A percentile compares a stretch with the other conserved stretches of the same genome.
Evolutionary conservation across 2,329 filamentous ascomycete genomes (phyloP).

Genomic region (Microsporum ferrugineum): DNA sequence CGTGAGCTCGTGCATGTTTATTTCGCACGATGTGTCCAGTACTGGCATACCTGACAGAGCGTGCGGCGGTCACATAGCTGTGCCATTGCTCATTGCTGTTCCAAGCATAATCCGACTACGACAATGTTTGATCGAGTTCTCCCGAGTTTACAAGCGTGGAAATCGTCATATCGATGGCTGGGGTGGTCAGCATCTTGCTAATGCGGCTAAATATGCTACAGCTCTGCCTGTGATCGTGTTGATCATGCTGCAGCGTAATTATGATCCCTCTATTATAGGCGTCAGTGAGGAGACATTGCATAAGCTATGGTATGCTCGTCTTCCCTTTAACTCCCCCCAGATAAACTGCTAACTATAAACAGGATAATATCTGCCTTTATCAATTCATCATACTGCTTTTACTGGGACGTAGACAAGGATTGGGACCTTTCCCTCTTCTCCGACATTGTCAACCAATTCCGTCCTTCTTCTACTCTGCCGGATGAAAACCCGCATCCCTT

Average conservation of each 20-base stretch:
- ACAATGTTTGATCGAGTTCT: slow-evolving; percentile 83
- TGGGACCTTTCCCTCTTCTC: slow-evolving; percentile 87
- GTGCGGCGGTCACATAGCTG: slow-evolving; percentile 66
- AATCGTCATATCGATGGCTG: slow-evolving; percentile 45
- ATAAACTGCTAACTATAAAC: background rate
- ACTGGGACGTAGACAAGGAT: slow-evolving; percentile 94
- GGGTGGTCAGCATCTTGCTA: slow-evolving; percentile 81
- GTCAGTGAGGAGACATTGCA: slow-evolving; percentile 46
- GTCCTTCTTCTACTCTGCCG: background rate
- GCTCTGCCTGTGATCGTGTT: slow-evolving; percentile 86
- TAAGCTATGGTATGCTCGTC: slow-evolving; percentile 41
- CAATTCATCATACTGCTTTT: slow-evolving; percentile 93
- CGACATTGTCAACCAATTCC: slow-evolving; percentile 42
- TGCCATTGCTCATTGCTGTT: slow-evolving; percentile 72
- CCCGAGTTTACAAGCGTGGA: slow-evolving; percentile 51
- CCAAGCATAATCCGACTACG: slow-evolving; percentile 78
- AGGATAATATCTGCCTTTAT: slow-evolving; percentile 65
- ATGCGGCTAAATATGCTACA: slow-evolving; percentile 87
- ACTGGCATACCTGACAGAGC: slow-evolving; percentile 69
- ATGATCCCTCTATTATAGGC: slow-evolving; percentile 41
- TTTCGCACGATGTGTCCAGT: slow-evolving; percentile 57
- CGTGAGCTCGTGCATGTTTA: slow-evolving; percentile 84
- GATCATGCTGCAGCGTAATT: slow-evolving; percentile 59
- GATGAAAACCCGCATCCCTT: slow-evolving; percentile 45
- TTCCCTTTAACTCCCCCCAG: too few relatives aligned